A percentile compares a stretch with the other conserved stretches of the same genome.
Conservation (phyloP, 495 filamentous ascomycete species). For the Neurospora terricola region DNA sequence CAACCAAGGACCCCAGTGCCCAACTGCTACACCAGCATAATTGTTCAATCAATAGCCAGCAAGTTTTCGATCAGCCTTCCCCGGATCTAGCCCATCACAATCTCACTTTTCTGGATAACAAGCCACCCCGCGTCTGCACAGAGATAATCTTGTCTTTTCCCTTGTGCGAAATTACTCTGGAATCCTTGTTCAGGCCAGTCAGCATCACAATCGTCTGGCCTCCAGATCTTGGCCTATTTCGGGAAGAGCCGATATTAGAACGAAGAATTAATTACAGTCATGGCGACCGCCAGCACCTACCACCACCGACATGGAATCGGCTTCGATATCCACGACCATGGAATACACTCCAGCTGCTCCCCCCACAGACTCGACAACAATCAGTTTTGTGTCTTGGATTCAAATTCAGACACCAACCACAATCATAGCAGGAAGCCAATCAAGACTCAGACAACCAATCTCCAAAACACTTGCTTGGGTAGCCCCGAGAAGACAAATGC, state of each 20-base stretch:
- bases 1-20: background rate
- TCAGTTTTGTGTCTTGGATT: conserved; percentile 2
- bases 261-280: conserved; percentile 14
- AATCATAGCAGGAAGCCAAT: background rate
- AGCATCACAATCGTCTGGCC: background rate
- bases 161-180: background rate
- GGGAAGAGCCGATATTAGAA: conserved; percentile 1
- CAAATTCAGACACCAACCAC: background rate
- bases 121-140: background rate
- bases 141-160: background rate
- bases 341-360: conserved; percentile 5
- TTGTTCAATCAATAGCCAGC: conserved; percentile 16
- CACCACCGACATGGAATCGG: conserved; percentile 4
- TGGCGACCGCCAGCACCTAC: conserved; percentile 14
- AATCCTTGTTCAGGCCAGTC: background rate
- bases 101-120: background rate
- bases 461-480: background rate
- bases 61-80: conserved; percentile 16
- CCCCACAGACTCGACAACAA: conserved; percentile 11
- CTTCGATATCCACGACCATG: conserved; percentile 12
- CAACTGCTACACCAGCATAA: conserved; percentile 21
- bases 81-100: conserved; percentile 4
- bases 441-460: background rate
- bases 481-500: background rate
- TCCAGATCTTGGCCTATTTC: conserved; percentile 15